phyloP scores from a whole-genome alignment of 169 alveolate genomes.

The Plasmodium sp. region DNA sequence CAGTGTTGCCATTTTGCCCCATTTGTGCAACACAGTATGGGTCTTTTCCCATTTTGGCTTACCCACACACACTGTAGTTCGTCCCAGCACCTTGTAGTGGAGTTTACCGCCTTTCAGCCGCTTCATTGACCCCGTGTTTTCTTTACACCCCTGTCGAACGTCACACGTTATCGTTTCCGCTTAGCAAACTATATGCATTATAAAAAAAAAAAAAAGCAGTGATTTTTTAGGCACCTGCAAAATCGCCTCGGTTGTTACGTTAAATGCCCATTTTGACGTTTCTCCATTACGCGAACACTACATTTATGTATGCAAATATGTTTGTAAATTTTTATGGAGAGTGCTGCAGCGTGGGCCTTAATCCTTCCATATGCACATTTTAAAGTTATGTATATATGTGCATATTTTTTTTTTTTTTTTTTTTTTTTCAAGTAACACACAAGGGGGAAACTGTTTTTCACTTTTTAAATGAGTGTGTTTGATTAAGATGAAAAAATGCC shows the following conservation, averaged over 20 bases:
- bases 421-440: neutral
- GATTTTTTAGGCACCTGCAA: neutral
- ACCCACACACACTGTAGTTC: neutral
- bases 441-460: neutral
- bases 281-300: neutral
- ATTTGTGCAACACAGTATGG: neutral
- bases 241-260: neutral
- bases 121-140: neutral
- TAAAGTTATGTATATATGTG: neutral
- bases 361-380: neutral
- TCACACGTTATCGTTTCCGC: neutral
- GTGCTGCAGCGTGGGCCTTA: neutral
- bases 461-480: neutral
- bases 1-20: neutral
- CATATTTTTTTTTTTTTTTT: neutral
- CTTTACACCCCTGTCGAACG: neutral
- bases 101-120: neutral
- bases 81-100: neutral
- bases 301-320: neutral
- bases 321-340: neutral
- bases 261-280: neutral
- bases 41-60: neutral
- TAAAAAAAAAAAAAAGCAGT: neutral
- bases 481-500: neutral
- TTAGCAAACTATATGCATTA: neutral